Base-by-base conservation (phyloP, 441 rosid genomes). In the Melianthus villosus region DNA sequence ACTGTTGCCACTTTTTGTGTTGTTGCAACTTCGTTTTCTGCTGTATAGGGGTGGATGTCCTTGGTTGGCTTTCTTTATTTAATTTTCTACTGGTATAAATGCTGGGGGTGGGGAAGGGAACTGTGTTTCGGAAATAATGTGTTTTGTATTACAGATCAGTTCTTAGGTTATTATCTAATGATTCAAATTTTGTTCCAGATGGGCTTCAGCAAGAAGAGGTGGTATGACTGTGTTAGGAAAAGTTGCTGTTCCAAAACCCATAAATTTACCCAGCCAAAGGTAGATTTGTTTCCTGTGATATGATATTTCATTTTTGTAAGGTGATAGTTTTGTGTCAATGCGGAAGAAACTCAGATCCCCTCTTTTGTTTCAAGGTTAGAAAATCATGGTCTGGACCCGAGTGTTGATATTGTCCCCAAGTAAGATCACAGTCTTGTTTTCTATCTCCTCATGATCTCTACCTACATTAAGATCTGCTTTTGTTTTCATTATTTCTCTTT, bases 381-480 rank as follows among this genome's bases (percentile, higher is more conserved):
- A 71, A 92, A 86, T 56, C 93, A 76, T 48, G 96, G 96, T 33
- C 71, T 75, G 70, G 86, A 92, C 52, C 99, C 93, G 5, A 76
- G 65, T 65, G 97, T 86, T 50, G 99, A 92, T 67, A 80, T 92
- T 60, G 96, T 86, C 45, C 99, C 99, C 67, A 92, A 82, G 99
- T 92, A 65, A 92, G 95, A 72, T 34, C 32, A 11, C 25, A 22
- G 26, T 33, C 45, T 11, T 9, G 12, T 17, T 35, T 12, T 35
- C 39, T 35, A 3, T 35, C 8, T 9, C 23, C 9, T 22, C 19
- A 12, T 33, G 10, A 2, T 48, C n/a, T n/a, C n/a, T n/a, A n/a
- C n/a, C n/a, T n/a, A n/a, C n/a, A n/a, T n/a, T n/a, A n/a, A n/a
- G n/a, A n/a, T n/a, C n/a, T n/a, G n/a, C n/a, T n/a, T n/a, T n/a